Evolutionary conservation across 495 filamentous ascomycete genomes (phyloP).

Genomic region (Lophium mytilinum): DNA sequence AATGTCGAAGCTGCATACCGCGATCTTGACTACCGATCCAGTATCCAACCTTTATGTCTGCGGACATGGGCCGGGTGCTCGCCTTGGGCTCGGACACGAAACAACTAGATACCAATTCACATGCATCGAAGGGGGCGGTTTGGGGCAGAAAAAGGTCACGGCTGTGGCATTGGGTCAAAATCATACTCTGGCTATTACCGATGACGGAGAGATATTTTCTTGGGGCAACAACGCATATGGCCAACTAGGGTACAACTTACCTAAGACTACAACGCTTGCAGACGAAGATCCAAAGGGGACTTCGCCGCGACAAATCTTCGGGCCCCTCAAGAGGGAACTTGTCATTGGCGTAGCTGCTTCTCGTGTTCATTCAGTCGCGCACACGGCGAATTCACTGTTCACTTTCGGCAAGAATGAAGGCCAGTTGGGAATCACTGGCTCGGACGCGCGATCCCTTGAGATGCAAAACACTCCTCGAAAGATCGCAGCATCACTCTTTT

Average conservation of each 20-base stretch:
- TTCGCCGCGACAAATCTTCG: conserved; percentile 81
- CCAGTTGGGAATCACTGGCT: conserved; percentile 88
- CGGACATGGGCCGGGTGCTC: conserved; percentile 83
- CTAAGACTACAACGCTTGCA: conserved; percentile 36
- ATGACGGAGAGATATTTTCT: conserved; percentile 74
- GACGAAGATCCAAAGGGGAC: conserved; percentile 75
- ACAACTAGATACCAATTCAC: conserved; percentile 76
- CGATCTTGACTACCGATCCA: conserved; percentile 81
- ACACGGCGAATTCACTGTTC: conserved; percentile 72
- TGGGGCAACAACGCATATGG: conserved; percentile 87
- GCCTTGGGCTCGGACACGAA: conserved; percentile 85
- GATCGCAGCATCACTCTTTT: conserved; percentile 80
- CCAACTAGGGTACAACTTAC: conserved; percentile 75
- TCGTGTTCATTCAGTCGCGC: conserved; percentile 80
- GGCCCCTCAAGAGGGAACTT: conserved; percentile 75
- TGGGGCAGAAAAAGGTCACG: conserved; percentile 61
- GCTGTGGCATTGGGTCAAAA: conserved; percentile 80
- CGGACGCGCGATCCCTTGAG: conserved; percentile 83
- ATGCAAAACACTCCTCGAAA: conserved; percentile 72
- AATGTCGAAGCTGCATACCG: conserved; percentile 88
- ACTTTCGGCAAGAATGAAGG: conserved; percentile 96
- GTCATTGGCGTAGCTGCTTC: conserved; percentile 85
- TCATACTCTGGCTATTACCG: conserved; percentile 77
- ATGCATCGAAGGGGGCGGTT: conserved; percentile 63
- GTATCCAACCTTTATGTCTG: conserved; percentile 89